Conservation (phyloP, 768 basidiomycete genomes). For the Naganishia onofrii region DNA sequence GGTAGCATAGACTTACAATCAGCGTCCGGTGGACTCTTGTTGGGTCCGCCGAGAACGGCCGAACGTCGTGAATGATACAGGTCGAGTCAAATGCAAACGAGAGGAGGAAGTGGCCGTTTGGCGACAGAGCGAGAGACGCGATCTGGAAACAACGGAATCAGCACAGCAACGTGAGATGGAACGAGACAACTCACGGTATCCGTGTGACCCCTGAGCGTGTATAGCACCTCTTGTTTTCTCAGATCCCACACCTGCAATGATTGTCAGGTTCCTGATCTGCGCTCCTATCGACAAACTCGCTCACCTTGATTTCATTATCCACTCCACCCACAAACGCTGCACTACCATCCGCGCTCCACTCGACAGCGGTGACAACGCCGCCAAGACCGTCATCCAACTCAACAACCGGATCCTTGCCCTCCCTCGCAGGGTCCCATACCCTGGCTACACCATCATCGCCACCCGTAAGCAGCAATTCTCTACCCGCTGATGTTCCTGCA, state of each 20-base stretch:
- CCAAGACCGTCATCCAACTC: slow-evolving; percentile 70
- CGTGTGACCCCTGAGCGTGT: slow-evolving; percentile 74
- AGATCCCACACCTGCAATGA: slow-evolving; percentile 75
- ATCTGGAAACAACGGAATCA: slow-evolving; percentile 54
- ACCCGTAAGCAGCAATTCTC: slow-evolving; percentile 81
- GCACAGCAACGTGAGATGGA: neutral
- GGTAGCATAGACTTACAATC: slow-evolving; percentile 47
- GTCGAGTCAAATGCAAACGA: slow-evolving; percentile 88
- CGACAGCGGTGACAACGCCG: slow-evolving; percentile 86
- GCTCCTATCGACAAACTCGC: slow-evolving; percentile 45
- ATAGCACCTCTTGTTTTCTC: slow-evolving; percentile 76
- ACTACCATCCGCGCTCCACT: slow-evolving; percentile 87
- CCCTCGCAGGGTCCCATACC: slow-evolving; percentile 71
- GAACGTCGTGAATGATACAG: slow-evolving; percentile 83
- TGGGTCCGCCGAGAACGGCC: slow-evolving; percentile 85
- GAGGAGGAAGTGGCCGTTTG: slow-evolving; percentile 79
- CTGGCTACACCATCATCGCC: slow-evolving; percentile 89
- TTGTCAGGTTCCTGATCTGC: slow-evolving; percentile 13
- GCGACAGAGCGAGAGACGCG: slow-evolving; percentile 86
- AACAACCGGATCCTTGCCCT: slow-evolving; percentile 73
- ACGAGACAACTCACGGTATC: slow-evolving; percentile 61
- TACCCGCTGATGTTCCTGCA: slow-evolving; percentile 61
- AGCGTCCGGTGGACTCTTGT: slow-evolving; percentile 69
- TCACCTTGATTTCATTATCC: slow-evolving; percentile 93
- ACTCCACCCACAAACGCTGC: slow-evolving; percentile 85